phyloP scores from a whole-genome alignment of 108 stramenopile species.

The Poteriospumella lacustris region DNA sequence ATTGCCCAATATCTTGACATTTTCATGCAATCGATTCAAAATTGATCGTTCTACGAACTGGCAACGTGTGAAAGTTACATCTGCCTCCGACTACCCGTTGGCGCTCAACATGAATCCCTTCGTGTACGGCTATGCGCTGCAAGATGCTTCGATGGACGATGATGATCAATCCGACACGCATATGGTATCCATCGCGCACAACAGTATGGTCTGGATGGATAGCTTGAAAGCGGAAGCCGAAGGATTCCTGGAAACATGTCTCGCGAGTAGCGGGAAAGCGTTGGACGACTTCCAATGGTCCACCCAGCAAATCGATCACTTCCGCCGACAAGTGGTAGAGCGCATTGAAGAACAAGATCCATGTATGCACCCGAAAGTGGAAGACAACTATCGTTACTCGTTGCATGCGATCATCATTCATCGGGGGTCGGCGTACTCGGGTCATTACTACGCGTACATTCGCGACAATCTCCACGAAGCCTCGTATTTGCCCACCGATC shows the following conservation, averaged over 20 bases:
- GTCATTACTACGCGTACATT: conserved; percentile 43
- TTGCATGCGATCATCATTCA: conserved; percentile 40
- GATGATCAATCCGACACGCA: background rate
- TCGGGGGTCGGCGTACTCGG: conserved; percentile 41
- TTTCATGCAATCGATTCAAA: conserved; percentile 47
- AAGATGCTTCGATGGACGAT: too few relatives aligned
- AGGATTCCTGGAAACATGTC: background rate
- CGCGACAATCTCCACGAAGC: conserved; percentile 21
- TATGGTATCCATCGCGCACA: background rate
- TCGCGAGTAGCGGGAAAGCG: too few relatives aligned
- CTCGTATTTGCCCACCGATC: background rate
- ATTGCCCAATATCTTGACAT: conserved; percentile 40
- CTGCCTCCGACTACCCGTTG: conserved; percentile 38
- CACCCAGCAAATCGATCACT: too few relatives aligned
- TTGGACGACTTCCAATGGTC: too few relatives aligned
- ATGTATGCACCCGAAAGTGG: background rate
- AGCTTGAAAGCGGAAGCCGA: background rate
- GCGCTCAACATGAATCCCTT: conserved; percentile 48
- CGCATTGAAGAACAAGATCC: too few relatives aligned
- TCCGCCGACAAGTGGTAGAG: too few relatives aligned
- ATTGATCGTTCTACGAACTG: conserved; percentile 30
- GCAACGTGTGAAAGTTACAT: conserved; percentile 46
- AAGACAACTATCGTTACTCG: conserved; percentile 17
- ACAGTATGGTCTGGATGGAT: background rate
- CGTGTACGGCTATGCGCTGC: too few relatives aligned